These are phyloP conservation scores for Chenopodium quinoa DNA, from an alignment of 148 eudicot species.

Conservation along the genomic window DNA sequence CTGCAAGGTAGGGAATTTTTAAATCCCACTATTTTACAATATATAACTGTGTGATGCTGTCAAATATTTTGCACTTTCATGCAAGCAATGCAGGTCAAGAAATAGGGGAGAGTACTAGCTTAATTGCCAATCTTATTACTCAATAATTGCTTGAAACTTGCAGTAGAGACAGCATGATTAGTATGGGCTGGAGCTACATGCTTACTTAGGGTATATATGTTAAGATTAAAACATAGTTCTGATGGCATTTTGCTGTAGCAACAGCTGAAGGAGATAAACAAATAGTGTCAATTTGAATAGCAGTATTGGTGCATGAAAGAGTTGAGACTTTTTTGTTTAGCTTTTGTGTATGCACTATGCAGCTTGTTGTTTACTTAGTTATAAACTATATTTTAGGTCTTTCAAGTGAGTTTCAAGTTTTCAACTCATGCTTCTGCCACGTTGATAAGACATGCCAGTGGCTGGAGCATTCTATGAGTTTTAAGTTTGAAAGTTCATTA, in stretches of 20 bases:
- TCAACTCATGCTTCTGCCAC: background rate
- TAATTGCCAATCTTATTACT: background rate
- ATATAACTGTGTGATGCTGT: background rate
- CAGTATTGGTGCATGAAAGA: background rate
- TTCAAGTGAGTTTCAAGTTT: background rate
- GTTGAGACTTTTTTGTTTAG: background rate
- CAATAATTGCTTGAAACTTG: background rate
- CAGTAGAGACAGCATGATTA: background rate
- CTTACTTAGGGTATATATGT: background rate
- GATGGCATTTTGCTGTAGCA: background rate
- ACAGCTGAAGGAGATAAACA: background rate
- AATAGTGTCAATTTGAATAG: background rate
- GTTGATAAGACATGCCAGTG: background rate
- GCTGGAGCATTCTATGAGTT: background rate
- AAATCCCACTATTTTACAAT: background rate
- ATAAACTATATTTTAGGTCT: background rate
- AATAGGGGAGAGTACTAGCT: background rate
- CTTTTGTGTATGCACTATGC: background rate
- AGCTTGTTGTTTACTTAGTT: background rate
- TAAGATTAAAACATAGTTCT: background rate
- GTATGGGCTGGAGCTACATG: background rate
- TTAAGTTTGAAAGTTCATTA: background rate
- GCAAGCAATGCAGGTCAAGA: background rate
- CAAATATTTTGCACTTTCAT: background rate
- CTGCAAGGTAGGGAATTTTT: conserved; percentile 57